Evolutionary conservation across 2,329 filamentous ascomycete species (phyloP), one percentile per base, ranked within the genome.

Genomic region (Fusarium armeniacum): DNA sequence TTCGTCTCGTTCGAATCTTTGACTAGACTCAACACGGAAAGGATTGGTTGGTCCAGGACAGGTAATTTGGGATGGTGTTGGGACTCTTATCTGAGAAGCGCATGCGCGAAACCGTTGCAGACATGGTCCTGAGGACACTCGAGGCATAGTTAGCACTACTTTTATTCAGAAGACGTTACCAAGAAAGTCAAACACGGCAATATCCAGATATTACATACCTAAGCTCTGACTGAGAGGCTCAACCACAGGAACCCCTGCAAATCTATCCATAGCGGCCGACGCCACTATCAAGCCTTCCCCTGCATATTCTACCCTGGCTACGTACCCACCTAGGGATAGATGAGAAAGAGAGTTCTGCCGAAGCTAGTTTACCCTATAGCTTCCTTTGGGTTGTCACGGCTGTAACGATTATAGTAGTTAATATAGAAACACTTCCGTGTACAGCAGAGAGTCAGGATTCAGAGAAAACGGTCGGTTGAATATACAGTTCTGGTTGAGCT

Each of bases 271-370:
- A 67, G 56, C 56, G 62, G 35, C 44, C 28, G 16, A 36, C 24
- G 61, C 54, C 45, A 65, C 62, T 65, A 64, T 64, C 61, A 30
- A 58, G 20, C 38, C 18, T 53, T 65, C 46, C 62, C 54, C 62
- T 61, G 63, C 49, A 66, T 40, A 41, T 46, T 20, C 20, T 20
- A 20, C 20, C 20, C 20, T 20, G 20, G 20, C n/a, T 20, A 9
- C 33, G 5, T 35, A n/a, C n/a, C n/a, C n/a, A n/a, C n/a, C n/a
- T n/a, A 16, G 33, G 32, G 32, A 33, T 33, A 16, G 6, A 33
- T 16, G 32, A 33, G 13, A 33, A 38, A 20, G 10, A 20, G 36
- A 20, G 36, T n/a, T 40, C 36, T 40, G 36, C n/a, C 20, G n/a
- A 20, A 40, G 12, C 12, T 13, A 9, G 36, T 4, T 22, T 40